Conservation (phyloP, 2,329 filamentous ascomycete species). For the Zymoseptoria crescenta region DNA sequence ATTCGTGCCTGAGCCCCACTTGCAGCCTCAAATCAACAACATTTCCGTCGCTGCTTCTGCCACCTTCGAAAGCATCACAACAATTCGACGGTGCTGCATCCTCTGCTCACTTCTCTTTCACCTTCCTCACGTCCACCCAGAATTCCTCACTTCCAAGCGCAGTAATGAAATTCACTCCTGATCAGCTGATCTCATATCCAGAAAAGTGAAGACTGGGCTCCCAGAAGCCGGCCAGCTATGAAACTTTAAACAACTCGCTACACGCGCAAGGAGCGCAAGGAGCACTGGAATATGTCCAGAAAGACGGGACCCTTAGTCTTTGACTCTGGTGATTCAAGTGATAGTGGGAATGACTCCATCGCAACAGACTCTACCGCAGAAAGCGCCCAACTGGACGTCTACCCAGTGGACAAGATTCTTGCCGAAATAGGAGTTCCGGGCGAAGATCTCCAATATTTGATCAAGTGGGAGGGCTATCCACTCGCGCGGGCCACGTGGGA, state of each 20-base stretch:
- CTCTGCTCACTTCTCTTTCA: not conserved
- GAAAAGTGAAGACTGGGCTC: not conserved
- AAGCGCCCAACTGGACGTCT: conserved; percentile 17
- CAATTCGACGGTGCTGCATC: not conserved
- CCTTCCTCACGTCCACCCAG: not conserved
- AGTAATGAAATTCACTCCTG: not conserved
- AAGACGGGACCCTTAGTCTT: not conserved
- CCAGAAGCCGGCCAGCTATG: not conserved
- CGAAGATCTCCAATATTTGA: conserved; percentile 15
- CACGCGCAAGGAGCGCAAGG: not conserved
- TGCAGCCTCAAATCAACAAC: too few species aligned
- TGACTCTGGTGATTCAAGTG: conserved; percentile 12
- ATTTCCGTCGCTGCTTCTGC: not conserved
- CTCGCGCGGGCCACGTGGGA: conserved; percentile 25
- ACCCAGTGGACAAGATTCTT: conserved; percentile 27
- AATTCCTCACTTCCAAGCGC: not conserved
- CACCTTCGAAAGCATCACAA: not conserved
- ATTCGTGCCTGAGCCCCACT: too few species aligned
- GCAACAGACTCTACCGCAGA: conserved; percentile 21
- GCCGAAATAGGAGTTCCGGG: conserved; percentile 8
- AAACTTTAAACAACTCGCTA: not conserved
- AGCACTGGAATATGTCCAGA: not conserved
- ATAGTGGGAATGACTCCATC: conserved; percentile 21
- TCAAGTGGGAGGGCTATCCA: conserved; percentile 29
- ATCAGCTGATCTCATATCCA: not conserved